phyloP scores from a whole-genome alignment of 192 early-diverging fungal species.

The Coemansia javaensis region DNA sequence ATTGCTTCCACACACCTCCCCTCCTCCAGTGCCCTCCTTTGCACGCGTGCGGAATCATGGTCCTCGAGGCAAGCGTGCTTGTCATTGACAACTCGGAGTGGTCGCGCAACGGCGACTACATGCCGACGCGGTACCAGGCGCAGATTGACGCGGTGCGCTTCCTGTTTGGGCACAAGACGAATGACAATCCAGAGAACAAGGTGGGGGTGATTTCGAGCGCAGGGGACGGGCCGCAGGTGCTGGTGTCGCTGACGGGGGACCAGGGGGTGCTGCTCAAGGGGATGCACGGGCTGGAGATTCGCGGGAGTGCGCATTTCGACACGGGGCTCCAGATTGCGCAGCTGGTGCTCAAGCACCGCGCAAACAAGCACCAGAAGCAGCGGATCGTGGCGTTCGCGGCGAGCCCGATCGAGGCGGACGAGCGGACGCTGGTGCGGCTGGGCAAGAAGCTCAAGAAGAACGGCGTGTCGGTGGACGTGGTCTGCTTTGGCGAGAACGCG shows the following conservation, averaged over 20 bases:
- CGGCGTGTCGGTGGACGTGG: slow-evolving; percentile 88
- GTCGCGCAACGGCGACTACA: slow-evolving; percentile 98
- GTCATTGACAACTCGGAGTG: slow-evolving; percentile 97
- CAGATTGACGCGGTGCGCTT: slow-evolving; percentile 91
- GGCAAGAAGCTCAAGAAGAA: slow-evolving; percentile 99
- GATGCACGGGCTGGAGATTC: slow-evolving; percentile 70
- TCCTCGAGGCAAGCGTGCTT: slow-evolving; percentile 88
- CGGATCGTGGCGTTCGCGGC: slow-evolving; percentile 92
- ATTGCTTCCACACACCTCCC: no score
- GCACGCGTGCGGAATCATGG: no score
- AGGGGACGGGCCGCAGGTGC: slow-evolving; percentile 90
- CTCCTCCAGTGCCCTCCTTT: no score
- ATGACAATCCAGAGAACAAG: slow-evolving; percentile 91
- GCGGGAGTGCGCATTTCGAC: slow-evolving; percentile 70
- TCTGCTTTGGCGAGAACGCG: slow-evolving; percentile 92
- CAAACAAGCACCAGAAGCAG: slow-evolving; percentile 94
- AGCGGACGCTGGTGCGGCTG: slow-evolving; percentile 77
- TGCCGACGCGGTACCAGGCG: slow-evolving; percentile 86
- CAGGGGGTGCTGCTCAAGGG: slow-evolving; percentile 87
- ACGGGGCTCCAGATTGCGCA: slow-evolving; percentile 95
- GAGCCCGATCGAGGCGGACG: slow-evolving; percentile 80
- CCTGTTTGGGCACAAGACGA: slow-evolving; percentile 86
- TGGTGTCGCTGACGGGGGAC: slow-evolving; percentile 86
- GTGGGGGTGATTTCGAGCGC: slow-evolving; percentile 94
- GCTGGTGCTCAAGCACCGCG: slow-evolving; percentile 91